Percentiles rank a stretch among this genome's conserved stretches.
phyloP scores from a whole-genome alignment of 2,329 filamentous ascomycete genomes.

The Monilinia aucupariae region DNA sequence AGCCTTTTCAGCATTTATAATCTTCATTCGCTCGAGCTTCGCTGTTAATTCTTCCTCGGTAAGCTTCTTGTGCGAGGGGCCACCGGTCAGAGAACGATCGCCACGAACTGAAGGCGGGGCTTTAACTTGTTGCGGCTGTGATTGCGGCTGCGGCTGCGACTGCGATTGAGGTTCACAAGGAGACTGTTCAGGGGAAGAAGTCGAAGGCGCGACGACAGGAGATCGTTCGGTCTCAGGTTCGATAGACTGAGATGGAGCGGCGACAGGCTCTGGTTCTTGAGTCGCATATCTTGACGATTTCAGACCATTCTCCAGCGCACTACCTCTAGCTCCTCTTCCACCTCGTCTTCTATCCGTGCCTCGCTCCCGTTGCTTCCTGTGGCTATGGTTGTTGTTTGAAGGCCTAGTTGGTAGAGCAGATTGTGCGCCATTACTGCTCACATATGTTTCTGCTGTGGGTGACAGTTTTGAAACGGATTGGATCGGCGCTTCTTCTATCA shows the following conservation, averaged over 20 bases:
- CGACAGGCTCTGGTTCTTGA: conserved; percentile 7
- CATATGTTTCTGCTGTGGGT: conserved; percentile 2
- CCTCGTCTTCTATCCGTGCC: conserved; percentile 17
- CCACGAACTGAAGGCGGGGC: conserved; percentile 44
- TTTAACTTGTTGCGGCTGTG: conserved; percentile 15
- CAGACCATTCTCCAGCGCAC: conserved; percentile 22
- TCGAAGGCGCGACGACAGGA: not conserved
- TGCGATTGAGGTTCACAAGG: conserved; percentile 1
- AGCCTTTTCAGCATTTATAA: conserved; percentile 54
- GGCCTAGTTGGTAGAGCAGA: not conserved
- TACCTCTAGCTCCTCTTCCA: conserved; percentile 18
- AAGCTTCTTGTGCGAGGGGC: conserved; percentile 51
- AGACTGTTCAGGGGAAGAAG: not conserved
- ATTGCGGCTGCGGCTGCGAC: conserved; percentile 18
- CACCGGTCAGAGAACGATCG: conserved; percentile 50
- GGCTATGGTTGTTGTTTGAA: conserved; percentile 5
- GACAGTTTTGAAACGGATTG: conserved; percentile 1
- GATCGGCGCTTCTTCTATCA: conserved; percentile 20
- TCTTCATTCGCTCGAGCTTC: conserved; percentile 55
- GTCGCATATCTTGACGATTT: conserved; percentile 27
- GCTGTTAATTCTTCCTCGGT: conserved; percentile 59
- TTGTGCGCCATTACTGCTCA: conserved; percentile 2
- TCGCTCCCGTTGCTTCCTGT: conserved; percentile 16
- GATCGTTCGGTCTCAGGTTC: not conserved
- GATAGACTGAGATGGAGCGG: not conserved